phyloP scores from a whole-genome alignment of 2,329 filamentous ascomycete genomes.

The Talaromyces sp. region DNA sequence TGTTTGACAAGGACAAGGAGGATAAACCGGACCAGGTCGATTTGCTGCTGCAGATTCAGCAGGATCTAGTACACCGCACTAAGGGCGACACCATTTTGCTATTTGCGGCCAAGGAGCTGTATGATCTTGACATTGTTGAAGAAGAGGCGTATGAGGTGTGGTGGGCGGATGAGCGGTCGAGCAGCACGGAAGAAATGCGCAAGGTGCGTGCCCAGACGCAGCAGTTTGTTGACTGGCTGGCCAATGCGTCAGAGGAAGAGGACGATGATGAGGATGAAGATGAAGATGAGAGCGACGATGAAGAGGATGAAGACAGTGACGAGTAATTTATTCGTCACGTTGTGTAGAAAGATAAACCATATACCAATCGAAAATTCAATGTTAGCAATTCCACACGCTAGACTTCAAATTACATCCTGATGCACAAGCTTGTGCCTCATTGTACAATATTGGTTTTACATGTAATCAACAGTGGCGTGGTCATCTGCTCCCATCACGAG shows the following conservation, averaged over 20 bases:
- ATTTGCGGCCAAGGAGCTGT: constrained; percentile 76
- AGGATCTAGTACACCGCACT: constrained; percentile 63
- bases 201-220: constrained; percentile 68
- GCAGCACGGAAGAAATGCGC: constrained; percentile 62
- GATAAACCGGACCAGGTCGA: constrained; percentile 71
- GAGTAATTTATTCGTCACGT: background rate
- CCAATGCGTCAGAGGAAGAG: constrained; percentile 66
- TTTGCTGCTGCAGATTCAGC: constrained; percentile 75
- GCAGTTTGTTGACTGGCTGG: constrained; percentile 77
- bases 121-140: constrained; percentile 77
- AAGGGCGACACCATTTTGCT: constrained; percentile 66
- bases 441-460: no score
- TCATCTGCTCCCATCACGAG: background rate
- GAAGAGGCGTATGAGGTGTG: constrained; percentile 83
- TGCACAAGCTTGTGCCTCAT: no score
- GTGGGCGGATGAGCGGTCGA: constrained; percentile 74
- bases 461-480: background rate
- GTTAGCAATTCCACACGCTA: no score
- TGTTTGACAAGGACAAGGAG: constrained; percentile 52
- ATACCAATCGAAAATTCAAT: no score
- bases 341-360: background rate
- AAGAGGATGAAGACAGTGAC: background rate
- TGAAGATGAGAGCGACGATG: constrained; percentile 41
- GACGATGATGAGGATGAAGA: constrained; percentile 61
- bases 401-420: no score